Percentiles rank a stretch among this genome's conserved stretches.
These are phyloP conservation scores for Gastrodia elata DNA, from an alignment of 106 monocot species.

Conservation along the genomic window DNA sequence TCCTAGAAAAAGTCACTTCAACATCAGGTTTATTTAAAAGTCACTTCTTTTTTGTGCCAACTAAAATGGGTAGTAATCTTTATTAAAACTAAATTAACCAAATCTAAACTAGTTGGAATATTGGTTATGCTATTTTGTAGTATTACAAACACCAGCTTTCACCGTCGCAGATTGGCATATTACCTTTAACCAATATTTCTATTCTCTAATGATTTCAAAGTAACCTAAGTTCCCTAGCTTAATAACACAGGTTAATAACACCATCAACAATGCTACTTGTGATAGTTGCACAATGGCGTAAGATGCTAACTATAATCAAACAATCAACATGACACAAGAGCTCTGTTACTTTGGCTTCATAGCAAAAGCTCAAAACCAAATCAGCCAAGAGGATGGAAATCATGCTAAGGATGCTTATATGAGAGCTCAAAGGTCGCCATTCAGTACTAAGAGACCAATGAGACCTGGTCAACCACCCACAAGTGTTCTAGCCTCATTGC, in stretches of 20 bases:
- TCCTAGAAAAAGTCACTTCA: background rate
- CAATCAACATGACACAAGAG: background rate
- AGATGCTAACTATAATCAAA: background rate
- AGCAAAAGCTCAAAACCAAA: background rate
- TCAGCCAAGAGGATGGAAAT: background rate
- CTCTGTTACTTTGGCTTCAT: background rate
- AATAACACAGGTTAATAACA: background rate
- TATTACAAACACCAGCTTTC: background rate
- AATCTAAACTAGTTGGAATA: background rate
- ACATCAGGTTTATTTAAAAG: background rate
- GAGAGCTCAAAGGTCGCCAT: background rate
- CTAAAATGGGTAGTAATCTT: background rate
- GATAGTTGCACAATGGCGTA: background rate
- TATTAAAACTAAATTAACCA: background rate
- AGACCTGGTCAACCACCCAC: background rate
- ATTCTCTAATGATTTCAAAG: background rate
- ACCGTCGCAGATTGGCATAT: background rate
- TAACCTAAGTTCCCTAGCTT: background rate
- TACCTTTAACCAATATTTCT: background rate
- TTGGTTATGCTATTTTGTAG: background rate
- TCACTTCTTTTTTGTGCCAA: background rate
- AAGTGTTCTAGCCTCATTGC: background rate
- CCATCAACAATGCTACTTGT: background rate
- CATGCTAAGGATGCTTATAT: background rate
- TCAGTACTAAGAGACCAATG: background rate